These are phyloP conservation scores for Ilyonectria sp. DNA, from an alignment of 2,329 filamentous ascomycete genomes.

Conservation along the genomic window DNA sequence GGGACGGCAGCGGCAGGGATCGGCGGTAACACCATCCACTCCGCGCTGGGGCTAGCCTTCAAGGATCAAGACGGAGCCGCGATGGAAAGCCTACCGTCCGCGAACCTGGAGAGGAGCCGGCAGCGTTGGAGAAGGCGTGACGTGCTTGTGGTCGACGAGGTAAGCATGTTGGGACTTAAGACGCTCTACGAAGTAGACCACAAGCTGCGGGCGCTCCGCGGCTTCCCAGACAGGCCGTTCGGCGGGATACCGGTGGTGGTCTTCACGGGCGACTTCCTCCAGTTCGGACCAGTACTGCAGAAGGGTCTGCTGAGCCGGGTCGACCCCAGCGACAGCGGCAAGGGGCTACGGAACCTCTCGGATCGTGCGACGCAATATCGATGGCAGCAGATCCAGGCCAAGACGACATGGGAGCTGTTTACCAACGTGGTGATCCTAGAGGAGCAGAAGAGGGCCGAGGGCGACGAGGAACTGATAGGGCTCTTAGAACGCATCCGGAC, in stretches of 20 bases:
- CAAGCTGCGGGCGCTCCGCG: background rate
- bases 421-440: too few species aligned
- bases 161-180: background rate
- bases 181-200: background rate
- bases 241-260: background rate
- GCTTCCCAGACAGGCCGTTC: background rate
- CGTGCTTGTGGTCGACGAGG: background rate
- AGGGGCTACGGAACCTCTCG: too few species aligned
- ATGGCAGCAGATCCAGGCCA: too few species aligned
- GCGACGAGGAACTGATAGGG: too few species aligned
- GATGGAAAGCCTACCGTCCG: background rate
- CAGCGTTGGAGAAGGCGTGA: background rate
- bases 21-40: background rate
- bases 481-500: too few species aligned
- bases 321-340: too few species aligned
- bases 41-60: background rate
- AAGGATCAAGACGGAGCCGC: background rate
- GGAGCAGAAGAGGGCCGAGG: too few species aligned
- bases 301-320: too few species aligned
- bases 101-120: background rate
- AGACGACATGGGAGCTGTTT: too few species aligned
- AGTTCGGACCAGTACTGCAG: background rate
- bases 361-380: too few species aligned
- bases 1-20: background rate
- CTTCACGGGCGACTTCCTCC: background rate